Evolutionary conservation across 1,284 basidiomycete genomes (phyloP).

Genomic region (Sporisorium graminicola): DNA sequence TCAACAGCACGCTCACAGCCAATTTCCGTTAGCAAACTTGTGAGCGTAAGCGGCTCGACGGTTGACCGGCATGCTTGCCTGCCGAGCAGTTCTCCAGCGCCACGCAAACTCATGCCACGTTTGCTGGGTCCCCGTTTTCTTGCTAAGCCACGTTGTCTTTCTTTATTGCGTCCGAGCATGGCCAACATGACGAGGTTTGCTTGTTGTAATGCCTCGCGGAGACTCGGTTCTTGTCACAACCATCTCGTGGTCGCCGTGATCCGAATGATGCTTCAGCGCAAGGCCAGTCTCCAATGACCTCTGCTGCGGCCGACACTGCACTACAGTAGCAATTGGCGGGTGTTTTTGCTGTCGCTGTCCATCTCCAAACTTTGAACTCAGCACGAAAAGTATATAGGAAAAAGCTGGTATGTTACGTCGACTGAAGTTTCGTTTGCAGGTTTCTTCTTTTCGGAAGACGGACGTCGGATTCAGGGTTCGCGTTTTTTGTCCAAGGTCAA

Average conservation of each 20-base stretch:
- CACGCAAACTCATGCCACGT: neutral
- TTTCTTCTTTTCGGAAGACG: neutral
- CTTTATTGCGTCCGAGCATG: neutral
- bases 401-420: neutral
- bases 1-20: too few relatives aligned
- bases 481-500: neutral
- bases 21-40: neutral
- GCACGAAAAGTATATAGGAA: neutral
- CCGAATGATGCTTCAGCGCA: neutral
- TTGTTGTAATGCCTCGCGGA: neutral
- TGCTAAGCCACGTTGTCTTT: neutral
- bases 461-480: conserved; percentile 2
- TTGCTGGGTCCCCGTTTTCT: neutral
- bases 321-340: too few relatives aligned
- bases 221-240: too few relatives aligned
- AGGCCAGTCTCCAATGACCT: neutral
- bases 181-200: neutral
- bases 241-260: neutral
- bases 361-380: neutral
- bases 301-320: too few relatives aligned
- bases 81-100: neutral
- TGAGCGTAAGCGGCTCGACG: neutral
- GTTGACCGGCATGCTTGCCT: neutral
- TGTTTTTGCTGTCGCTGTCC: neutral
- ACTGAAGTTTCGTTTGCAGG: neutral